These are phyloP conservation scores for Leucosporidium yakuticum DNA, from an alignment of 768 basidiomycete genomes.

Conservation along the genomic window DNA sequence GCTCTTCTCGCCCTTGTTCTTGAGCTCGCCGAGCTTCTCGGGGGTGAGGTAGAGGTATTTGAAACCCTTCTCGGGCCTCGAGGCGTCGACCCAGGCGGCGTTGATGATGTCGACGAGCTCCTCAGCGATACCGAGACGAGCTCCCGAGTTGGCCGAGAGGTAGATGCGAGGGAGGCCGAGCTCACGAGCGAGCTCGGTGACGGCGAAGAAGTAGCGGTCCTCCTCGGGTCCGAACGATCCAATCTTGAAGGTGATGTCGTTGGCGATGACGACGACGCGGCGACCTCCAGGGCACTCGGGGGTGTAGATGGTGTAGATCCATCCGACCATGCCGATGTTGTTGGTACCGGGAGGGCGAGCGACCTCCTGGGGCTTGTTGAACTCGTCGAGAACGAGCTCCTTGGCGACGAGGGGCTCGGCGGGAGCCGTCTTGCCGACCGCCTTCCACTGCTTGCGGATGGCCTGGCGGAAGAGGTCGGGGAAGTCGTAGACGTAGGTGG, in stretches of 20 bases:
- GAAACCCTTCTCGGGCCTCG: slow-evolving; percentile 86
- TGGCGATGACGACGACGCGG: slow-evolving; percentile 80
- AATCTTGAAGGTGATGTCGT: slow-evolving; percentile 98
- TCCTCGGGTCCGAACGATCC: slow-evolving; percentile 95
- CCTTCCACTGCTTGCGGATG: slow-evolving; percentile 81
- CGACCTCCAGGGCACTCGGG: slow-evolving; percentile 90
- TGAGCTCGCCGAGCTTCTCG: slow-evolving; percentile 80
- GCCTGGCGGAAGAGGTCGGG: slow-evolving; percentile 98
- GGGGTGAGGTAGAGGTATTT: slow-evolving; percentile 92
- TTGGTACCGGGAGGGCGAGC: slow-evolving; percentile 90
- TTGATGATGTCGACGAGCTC: slow-evolving; percentile 82
- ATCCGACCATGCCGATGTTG: slow-evolving; percentile 93
- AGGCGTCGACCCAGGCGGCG: slow-evolving; percentile 78
- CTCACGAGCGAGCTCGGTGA: slow-evolving; percentile 83
- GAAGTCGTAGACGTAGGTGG: slow-evolving; percentile 99
- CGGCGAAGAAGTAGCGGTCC: slow-evolving; percentile 93
- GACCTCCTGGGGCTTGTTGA: slow-evolving; percentile 83
- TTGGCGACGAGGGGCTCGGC: slow-evolving; percentile 72
- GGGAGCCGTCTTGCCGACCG: slow-evolving; percentile 62
- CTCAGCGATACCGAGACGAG: slow-evolving; percentile 90
- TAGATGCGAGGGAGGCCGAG: slow-evolving; percentile 90
- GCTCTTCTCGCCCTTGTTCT: slow-evolving; percentile 71
- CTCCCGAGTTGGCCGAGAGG: slow-evolving; percentile 97
- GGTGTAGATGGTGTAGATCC: slow-evolving; percentile 86
- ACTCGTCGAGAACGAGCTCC: slow-evolving; percentile 90